Conservation (phyloP, 371 early-diverging fungal genomes). For the Smittium mucronatum region DNA sequence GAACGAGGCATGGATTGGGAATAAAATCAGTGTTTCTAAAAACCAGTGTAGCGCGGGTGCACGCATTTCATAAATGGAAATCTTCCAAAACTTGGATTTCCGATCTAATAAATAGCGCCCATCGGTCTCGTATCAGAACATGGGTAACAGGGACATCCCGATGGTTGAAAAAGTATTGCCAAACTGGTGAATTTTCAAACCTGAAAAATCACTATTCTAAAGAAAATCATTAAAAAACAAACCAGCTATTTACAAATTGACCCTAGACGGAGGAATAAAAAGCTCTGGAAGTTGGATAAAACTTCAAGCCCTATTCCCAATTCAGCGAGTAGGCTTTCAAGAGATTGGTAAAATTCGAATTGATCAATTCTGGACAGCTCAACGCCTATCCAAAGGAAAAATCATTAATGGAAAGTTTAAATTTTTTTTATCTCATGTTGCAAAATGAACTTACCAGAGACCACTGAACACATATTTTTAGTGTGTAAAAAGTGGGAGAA, state of each 20-base stretch:
- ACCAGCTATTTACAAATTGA: neutral
- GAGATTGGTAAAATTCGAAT: neutral
- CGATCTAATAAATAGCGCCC: neutral
- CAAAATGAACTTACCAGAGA: neutral
- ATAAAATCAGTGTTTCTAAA: neutral
- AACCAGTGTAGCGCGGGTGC: neutral
- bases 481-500: neutral
- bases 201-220: neutral
- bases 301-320: neutral
- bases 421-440: neutral
- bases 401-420: neutral
- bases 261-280: neutral
- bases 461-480: neutral
- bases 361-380: neutral
- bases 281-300: neutral
- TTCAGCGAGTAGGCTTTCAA: neutral
- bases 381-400: neutral
- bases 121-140: neutral
- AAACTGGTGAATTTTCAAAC: neutral
- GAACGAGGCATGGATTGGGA: neutral
- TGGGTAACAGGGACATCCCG: neutral
- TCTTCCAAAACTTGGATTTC: neutral
- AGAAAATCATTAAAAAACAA: neutral
- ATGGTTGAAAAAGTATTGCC: slow-evolving; percentile 1
- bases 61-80: neutral